Percentiles rank a stretch among this genome's conserved stretches.
Evolutionary conservation across 225 moss, liverwort and hornwort genomes (phyloP).

Genomic region (Climacium dendroides): DNA sequence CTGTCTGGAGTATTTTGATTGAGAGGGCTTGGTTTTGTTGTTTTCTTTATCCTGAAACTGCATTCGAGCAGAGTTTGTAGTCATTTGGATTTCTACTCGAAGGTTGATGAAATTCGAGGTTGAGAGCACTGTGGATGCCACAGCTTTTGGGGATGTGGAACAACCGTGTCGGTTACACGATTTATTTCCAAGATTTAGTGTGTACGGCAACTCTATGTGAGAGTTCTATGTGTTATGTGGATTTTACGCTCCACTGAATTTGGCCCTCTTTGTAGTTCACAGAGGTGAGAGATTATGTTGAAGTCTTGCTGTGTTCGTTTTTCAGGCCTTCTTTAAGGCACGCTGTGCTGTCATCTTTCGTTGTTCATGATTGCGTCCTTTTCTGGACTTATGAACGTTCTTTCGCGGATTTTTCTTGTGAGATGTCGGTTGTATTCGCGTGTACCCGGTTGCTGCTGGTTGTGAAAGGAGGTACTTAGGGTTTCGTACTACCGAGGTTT

Average conservation of each 20-base stretch:
- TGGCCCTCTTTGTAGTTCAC: background rate
- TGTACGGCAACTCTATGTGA: background rate
- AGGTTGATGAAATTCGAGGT: background rate
- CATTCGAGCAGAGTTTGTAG: background rate
- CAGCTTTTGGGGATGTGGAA: background rate
- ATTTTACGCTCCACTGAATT: background rate
- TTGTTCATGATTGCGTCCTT: background rate
- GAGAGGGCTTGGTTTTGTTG: background rate
- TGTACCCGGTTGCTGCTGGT: background rate
- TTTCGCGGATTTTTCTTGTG: background rate
- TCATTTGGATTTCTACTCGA: background rate
- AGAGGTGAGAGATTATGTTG: background rate
- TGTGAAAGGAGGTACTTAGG: background rate
- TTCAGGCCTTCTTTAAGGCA: background rate
- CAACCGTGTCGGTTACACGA: background rate
- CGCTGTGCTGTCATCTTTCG: background rate
- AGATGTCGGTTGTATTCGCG: background rate
- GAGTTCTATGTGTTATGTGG: background rate
- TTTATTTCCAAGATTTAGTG: background rate
- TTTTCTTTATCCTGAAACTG: background rate
- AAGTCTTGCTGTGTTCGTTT: background rate
- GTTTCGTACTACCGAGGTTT: background rate
- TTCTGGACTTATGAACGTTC: background rate
- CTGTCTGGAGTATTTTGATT: background rate
- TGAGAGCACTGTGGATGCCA: background rate